Base-by-base conservation (phyloP, 768 basidiomycete species). In the Suillus clintonianus region DNA sequence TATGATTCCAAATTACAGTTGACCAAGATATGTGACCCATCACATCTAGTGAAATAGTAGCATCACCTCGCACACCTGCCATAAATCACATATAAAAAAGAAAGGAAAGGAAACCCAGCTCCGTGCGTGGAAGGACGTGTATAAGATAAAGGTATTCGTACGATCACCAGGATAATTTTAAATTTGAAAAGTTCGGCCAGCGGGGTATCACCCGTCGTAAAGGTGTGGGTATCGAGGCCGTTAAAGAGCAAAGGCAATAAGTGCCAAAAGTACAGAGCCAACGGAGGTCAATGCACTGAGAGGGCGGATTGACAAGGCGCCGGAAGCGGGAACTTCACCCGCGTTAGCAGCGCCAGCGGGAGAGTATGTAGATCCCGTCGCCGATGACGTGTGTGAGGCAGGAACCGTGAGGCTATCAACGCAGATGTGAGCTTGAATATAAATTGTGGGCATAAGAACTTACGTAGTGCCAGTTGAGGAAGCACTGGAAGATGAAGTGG, bases 161-260 rank as follows among this genome's bases (percentile, higher is more conserved):
- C 54, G 50, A 68, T 77, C 71, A 37, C 75, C 67, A 69, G 74
- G 72, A 72, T 61, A 57, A 27, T 24, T 37, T 43, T 63, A 62
- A 43, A 47, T 57, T 37, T 30, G 47, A 32, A 59, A 56, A 59
- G 74, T 59, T 68, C 80, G 65, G 72, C 82, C 83, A 56, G 81
- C 79, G 34, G 70, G 47, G 68, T 82, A 77, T 67, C 69, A 67
- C 68, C 81, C 78, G 50, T 69, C 64, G 30, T 62, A 70, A 62
- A 85, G 74, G 53, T 77, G 79, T 64, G 82, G 74, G 82, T 85
- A 64, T 59, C 63, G 39, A 64, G 54, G 62, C 59, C 42, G 42
- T 70, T 62, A 76, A 13, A 78, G 48, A 15, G 62, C 15, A 50
- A 79, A 68, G 61, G 62, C 70, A 45, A 68, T 51, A 55, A 69